A percentile compares a stretch with the other conserved stretches of the same genome.
Evolutionary conservation across 2,329 filamentous ascomycete species (phyloP).

Genomic region (Colletotrichum aenigma): DNA sequence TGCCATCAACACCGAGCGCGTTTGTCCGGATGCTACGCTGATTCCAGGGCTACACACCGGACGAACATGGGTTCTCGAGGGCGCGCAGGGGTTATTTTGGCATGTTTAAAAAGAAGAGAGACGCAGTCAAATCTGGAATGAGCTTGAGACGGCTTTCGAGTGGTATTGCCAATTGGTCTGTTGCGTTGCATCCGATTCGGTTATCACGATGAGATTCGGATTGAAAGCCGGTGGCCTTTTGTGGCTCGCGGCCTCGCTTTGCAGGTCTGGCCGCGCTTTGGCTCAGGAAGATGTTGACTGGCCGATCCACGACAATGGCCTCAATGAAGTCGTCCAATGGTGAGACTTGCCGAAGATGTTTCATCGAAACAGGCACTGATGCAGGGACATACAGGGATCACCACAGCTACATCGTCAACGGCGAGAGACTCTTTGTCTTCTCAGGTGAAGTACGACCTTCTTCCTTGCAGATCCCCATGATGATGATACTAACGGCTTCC

Average conservation of each 20-base stretch:
- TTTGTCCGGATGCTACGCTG: slow-evolving; percentile 12
- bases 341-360: slow-evolving; percentile 1
- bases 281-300: slow-evolving; percentile 17
- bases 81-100: background rate
- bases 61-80: background rate
- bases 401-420: slow-evolving; percentile 44
- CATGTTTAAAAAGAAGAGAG: background rate
- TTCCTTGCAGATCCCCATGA: background rate
- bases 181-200: background rate
- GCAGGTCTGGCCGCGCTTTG: background rate
- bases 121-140: background rate
- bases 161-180: background rate
- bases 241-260: slow-evolving; percentile 16
- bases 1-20: slow-evolving; percentile 15
- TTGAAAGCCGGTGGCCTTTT: slow-evolving; percentile 6
- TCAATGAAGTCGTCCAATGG: slow-evolving; percentile 37
- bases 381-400: slow-evolving; percentile 36
- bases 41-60: background rate
- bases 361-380: background rate
- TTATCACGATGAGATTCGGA: slow-evolving; percentile 9
- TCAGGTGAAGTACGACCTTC: slow-evolving; percentile 38
- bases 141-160: background rate
- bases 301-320: slow-evolving; percentile 34
- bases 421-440: slow-evolving; percentile 45
- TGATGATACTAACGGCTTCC: slow-evolving; percentile 42